Conservation (phyloP, 768 basidiomycete genomes). For the Pleurotus pulmonarius region DNA sequence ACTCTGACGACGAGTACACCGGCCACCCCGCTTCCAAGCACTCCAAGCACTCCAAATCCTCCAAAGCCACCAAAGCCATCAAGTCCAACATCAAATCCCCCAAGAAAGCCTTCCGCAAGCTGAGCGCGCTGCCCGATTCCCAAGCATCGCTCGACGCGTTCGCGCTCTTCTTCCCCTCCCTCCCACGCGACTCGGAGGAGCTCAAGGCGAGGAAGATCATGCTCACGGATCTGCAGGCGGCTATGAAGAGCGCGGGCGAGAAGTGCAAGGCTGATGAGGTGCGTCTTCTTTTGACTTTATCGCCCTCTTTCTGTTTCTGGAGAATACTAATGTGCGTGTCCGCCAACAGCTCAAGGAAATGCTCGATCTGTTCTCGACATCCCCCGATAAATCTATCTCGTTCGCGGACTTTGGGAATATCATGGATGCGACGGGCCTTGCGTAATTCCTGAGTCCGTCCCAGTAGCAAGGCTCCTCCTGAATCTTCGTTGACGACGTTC, state of each 20-base stretch:
- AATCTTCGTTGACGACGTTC: no score
- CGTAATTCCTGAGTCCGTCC: no score
- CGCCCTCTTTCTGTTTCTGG: no score
- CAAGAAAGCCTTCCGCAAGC: no score
- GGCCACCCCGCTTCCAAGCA: constrained; percentile 2
- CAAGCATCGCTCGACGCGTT: constrained; percentile 56
- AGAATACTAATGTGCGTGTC: not conserved
- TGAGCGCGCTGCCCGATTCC: constrained; percentile 40
- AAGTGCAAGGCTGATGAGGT: constrained; percentile 77
- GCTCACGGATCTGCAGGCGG: constrained; percentile 63
- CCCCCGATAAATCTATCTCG: constrained; percentile 63
- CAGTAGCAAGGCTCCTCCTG: no score
- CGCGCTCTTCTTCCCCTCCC: constrained; percentile 68
- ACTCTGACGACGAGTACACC: constrained; percentile 29
- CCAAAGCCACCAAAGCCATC: not conserved
- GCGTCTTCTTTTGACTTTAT: constrained; percentile 13
- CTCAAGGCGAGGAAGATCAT: constrained; percentile 52
- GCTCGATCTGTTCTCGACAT: constrained; percentile 72
- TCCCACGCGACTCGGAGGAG: constrained; percentile 30
- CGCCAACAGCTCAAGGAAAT: constrained; percentile 68
- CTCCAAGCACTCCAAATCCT: no score
- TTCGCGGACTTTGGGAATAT: constrained; percentile 72
- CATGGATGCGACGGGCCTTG: constrained; percentile 43
- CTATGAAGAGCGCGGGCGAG: constrained; percentile 63
- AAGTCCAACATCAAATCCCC: no score